Percentiles rank a stretch among this genome's conserved stretches.
Conservation (phyloP, 2,329 filamentous ascomycete genomes). For the Alternaria solani region DNA sequence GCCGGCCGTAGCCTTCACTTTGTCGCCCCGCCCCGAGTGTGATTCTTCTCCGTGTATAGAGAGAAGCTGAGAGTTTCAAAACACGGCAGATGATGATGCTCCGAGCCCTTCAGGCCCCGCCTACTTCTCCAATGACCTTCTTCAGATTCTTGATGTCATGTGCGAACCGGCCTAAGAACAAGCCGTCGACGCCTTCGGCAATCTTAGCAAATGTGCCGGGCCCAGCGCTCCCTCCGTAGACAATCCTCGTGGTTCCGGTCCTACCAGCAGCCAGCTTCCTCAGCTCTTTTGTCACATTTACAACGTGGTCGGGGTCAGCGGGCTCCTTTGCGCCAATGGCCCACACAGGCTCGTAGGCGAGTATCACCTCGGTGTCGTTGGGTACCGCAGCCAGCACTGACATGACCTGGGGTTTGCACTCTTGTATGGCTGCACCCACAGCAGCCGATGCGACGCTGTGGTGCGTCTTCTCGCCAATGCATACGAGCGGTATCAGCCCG, state of each 20-base stretch:
- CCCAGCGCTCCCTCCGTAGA: conserved; percentile 86
- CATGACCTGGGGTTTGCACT: conserved; percentile 72
- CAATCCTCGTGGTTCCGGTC: conserved; percentile 68
- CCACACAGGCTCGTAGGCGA: conserved; percentile 91
- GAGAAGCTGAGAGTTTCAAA: neutral
- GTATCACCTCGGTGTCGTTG: conserved; percentile 71
- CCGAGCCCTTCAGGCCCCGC: conserved; percentile 46
- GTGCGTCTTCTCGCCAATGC: conserved; percentile 75
- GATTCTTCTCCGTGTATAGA: neutral
- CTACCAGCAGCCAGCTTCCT: conserved; percentile 63
- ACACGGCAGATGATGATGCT: neutral
- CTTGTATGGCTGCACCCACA: conserved; percentile 67
- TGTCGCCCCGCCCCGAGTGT: neutral
- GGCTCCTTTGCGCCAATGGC: conserved; percentile 80
- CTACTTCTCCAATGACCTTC: conserved; percentile 76
- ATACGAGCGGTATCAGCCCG: conserved; percentile 78
- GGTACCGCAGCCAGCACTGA: conserved; percentile 69
- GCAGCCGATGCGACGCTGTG: conserved; percentile 56
- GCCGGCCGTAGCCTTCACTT: neutral
- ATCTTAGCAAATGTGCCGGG: conserved; percentile 76
- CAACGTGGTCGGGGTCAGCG: conserved; percentile 75
- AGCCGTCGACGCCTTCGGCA: conserved; percentile 74
- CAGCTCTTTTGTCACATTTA: conserved; percentile 72
- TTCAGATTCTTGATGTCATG: conserved; percentile 77
- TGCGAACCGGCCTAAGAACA: conserved; percentile 83